Conservation (phyloP, 202 grass and related monocot genomes). For the Zoysia matrella region DNA sequence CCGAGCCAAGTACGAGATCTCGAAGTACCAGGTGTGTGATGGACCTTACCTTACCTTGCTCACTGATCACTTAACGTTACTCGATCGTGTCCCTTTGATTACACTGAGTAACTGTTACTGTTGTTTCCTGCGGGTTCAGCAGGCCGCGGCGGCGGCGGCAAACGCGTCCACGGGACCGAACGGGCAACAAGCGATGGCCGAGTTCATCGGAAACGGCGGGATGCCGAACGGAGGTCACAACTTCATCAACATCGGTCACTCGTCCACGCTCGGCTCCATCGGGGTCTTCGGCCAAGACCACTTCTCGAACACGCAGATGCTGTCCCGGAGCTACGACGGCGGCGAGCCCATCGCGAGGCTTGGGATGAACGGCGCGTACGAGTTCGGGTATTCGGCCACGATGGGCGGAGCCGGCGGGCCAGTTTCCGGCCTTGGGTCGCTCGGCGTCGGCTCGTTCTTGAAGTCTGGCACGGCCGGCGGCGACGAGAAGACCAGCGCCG, state of each 20-base stretch:
- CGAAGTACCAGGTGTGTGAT: conserved; percentile 57
- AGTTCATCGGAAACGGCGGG: conserved; percentile 55
- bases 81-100: background rate
- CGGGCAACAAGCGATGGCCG: conserved; percentile 50
- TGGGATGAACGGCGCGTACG: conserved; percentile 48
- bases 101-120: background rate
- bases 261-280: conserved; percentile 37
- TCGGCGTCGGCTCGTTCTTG: conserved; percentile 64
- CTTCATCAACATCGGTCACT: conserved; percentile 59
- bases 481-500: conserved; percentile 62
- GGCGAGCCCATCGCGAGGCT: no score
- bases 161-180: conserved; percentile 33
- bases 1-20: conserved; percentile 79
- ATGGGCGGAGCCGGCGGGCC: conserved; percentile 33
- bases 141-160: conserved; percentile 42
- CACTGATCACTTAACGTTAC: background rate
- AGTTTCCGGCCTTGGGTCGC: conserved; percentile 51
- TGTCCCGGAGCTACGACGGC: conserved; percentile 64
- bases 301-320: conserved; percentile 58
- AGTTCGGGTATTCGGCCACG: conserved; percentile 62
- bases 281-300: conserved; percentile 73
- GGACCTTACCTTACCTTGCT: background rate
- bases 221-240: conserved; percentile 49
- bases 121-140: background rate
- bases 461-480: conserved; percentile 81